A percentile compares a stretch with the other conserved stretches of the same genome.
Evolutionary conservation across 2,329 filamentous ascomycete species (phyloP).

Genomic region (Botrytis cinerea): DNA sequence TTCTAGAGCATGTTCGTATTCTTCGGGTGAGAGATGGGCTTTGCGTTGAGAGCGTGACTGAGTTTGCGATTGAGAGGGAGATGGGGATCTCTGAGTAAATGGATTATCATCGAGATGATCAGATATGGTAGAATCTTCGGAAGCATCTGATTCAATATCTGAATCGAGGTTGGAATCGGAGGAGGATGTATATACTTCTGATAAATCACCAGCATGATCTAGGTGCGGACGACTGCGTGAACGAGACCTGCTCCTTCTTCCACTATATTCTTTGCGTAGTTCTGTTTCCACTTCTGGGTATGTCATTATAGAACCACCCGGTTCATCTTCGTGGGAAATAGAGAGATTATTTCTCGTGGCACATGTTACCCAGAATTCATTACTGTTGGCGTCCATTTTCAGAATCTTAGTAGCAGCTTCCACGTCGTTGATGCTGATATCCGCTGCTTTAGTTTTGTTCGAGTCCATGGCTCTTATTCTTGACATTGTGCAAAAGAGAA

Average conservation of each 20-base stretch:
- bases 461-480: conserved; percentile 55
- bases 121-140: background rate
- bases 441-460: conserved; percentile 39
- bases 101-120: background rate
- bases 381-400: conserved; percentile 49
- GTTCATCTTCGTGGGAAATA: conserved; percentile 46
- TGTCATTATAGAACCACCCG: conserved; percentile 34
- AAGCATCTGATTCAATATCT: background rate
- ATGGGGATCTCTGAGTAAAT: conserved; percentile 3
- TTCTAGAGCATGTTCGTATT: conserved; percentile 20
- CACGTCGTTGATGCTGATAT: conserved; percentile 46
- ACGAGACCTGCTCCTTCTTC: conserved; percentile 25
- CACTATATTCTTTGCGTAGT: conserved; percentile 31
- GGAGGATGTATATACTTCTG: conserved; percentile 18
- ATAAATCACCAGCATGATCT: background rate
- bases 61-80: conserved; percentile 8
- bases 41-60: conserved; percentile 3
- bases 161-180: conserved; percentile 1
- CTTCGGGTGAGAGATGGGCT: conserved; percentile 2
- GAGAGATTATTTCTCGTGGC: conserved; percentile 54
- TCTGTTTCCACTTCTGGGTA: conserved; percentile 43
- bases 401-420: conserved; percentile 56
- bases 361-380: conserved; percentile 53
- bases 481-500: conserved; percentile 70
- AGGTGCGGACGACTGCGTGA: conserved; percentile 18